phyloP scores from a whole-genome alignment of 1,284 basidiomycete genomes.

The Hemileia vastatrix region DNA sequence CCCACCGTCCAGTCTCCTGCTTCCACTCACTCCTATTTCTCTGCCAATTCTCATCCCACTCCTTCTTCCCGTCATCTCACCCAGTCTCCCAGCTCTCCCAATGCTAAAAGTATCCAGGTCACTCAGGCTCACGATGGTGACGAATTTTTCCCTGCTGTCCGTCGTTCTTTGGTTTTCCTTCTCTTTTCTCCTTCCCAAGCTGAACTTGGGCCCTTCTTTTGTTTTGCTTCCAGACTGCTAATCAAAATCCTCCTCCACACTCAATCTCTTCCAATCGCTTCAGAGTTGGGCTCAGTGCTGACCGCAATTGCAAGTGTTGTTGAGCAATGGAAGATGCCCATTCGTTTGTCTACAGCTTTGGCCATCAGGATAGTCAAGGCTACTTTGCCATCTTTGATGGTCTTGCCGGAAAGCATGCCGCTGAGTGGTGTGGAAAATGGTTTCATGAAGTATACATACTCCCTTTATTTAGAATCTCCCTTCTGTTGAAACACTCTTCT shows the following conservation, averaged over 20 bases:
- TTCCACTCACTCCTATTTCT: no score
- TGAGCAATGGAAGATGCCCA: slow-evolving; percentile 97
- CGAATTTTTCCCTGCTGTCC: slow-evolving; percentile 16
- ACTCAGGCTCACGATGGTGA: slow-evolving; percentile 15
- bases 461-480: neutral
- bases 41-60: no score
- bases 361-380: slow-evolving; percentile 78
- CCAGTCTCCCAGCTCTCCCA: slow-evolving; percentile 1
- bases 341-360: slow-evolving; percentile 89
- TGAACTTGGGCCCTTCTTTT: no score
- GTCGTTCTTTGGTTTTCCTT: no score
- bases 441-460: slow-evolving; percentile 68
- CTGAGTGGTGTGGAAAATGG: slow-evolving; percentile 95
- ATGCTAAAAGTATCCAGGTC: slow-evolving; percentile 20
- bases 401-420: slow-evolving; percentile 95
- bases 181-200: no score
- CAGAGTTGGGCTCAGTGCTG: slow-evolving; percentile 77
- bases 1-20: no score
- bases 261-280: slow-evolving; percentile 40
- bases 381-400: slow-evolving; percentile 98
- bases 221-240: slow-evolving; percentile 23
- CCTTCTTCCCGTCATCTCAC: no score
- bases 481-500: neutral
- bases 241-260: slow-evolving; percentile 48
- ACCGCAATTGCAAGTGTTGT: slow-evolving; percentile 68